A percentile compares a stretch with the other conserved stretches of the same genome.
Evolutionary conservation across 345 rosid species (phyloP).

Genomic region (Gossypium mustelinum): DNA sequence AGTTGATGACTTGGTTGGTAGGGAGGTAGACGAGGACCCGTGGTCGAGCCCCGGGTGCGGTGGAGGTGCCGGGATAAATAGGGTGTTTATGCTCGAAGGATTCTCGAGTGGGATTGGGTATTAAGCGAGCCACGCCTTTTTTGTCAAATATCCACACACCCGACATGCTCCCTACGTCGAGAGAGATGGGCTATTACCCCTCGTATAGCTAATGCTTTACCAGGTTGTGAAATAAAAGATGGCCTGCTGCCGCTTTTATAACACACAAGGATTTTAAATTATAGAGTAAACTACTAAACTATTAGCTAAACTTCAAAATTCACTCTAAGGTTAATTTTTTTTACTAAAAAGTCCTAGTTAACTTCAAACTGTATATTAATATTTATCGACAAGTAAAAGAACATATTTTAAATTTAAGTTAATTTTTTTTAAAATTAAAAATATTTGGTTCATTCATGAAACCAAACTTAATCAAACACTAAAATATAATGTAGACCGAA

Average conservation of each 20-base stretch:
- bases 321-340: too few relatives aligned
- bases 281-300: too few relatives aligned
- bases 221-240: background rate
- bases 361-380: too few relatives aligned
- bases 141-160: slow-evolving; percentile 50
- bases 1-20: slow-evolving; percentile 47
- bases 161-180: slow-evolving; percentile 31
- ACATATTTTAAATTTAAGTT: too few relatives aligned
- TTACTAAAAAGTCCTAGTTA: too few relatives aligned
- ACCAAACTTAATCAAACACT: too few relatives aligned
- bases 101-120: slow-evolving; percentile 52
- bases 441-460: too few relatives aligned
- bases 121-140: slow-evolving; percentile 33
- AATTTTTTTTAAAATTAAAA: too few relatives aligned
- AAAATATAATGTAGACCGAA: too few relatives aligned
- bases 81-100: slow-evolving; percentile 56
- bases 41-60: slow-evolving; percentile 73
- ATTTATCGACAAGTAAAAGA: too few relatives aligned
- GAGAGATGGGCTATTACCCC: background rate
- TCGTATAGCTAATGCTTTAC: background rate
- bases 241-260: background rate
- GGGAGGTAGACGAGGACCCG: slow-evolving; percentile 59
- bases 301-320: too few relatives aligned
- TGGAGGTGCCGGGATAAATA: slow-evolving; percentile 41
- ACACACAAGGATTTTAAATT: too few relatives aligned